phyloP scores from a whole-genome alignment of 1,139 yeast genomes.

The Wickerhamiella pararugosa region DNA sequence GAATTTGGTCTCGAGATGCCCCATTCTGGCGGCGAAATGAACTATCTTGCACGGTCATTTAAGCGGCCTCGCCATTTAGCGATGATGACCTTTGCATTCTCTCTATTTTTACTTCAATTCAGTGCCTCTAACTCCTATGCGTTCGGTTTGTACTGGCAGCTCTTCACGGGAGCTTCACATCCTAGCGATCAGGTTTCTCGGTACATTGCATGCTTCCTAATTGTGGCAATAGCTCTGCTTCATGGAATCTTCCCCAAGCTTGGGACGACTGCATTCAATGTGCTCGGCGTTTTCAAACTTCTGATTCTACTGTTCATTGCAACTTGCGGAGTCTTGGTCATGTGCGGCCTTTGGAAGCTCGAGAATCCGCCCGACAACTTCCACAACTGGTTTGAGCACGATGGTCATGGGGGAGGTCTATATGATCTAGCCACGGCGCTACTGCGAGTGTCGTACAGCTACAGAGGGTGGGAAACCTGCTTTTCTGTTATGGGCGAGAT shows the following conservation, averaged over 20 bases:
- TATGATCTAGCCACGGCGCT: constrained; percentile 35
- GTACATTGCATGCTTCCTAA: constrained; percentile 31
- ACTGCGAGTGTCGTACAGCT: constrained; percentile 42
- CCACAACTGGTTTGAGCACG: constrained; percentile 18
- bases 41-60: constrained; percentile 61
- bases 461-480: constrained; percentile 58
- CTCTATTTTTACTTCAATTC: constrained; percentile 55
- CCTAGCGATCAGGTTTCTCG: constrained; percentile 18
- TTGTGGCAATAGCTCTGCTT: constrained; percentile 48
- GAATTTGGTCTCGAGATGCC: constrained; percentile 79
- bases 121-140: constrained; percentile 57
- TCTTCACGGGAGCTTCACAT: constrained; percentile 47
- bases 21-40: constrained; percentile 79
- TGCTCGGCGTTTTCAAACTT: constrained; percentile 54
- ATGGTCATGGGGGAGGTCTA: constrained; percentile 23
- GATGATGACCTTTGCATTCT: constrained; percentile 64
- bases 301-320: constrained; percentile 52
- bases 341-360: constrained; percentile 16
- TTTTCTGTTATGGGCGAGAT: constrained; percentile 67
- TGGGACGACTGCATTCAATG: constrained; percentile 51
- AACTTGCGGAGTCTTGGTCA: constrained; percentile 42
- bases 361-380: constrained; percentile 17
- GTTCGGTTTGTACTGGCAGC: constrained; percentile 36
- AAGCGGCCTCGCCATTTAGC: constrained; percentile 53
- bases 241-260: constrained; percentile 47